Conservation (phyloP, 768 basidiomycete genomes). For the Trichaptum fuscoviolaceum region DNA sequence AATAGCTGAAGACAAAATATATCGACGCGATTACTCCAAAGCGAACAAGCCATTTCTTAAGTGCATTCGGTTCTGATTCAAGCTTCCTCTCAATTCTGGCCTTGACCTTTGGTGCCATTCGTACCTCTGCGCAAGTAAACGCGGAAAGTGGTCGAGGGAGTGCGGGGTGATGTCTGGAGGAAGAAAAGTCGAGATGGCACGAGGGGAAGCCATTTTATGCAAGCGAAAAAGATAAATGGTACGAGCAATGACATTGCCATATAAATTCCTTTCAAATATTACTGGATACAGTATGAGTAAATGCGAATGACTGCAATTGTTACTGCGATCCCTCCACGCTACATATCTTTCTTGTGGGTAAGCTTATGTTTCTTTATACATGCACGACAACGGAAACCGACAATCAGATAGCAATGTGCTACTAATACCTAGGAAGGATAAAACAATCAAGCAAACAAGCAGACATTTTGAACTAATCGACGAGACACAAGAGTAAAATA, state of each 20-base stretch:
- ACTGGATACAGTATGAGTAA: background rate
- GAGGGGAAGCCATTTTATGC: background rate
- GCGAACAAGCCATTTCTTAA: background rate
- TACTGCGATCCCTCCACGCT: background rate
- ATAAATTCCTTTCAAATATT: background rate
- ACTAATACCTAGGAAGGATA: background rate
- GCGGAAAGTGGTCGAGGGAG: background rate
- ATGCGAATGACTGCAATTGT: background rate
- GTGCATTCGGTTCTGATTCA: background rate
- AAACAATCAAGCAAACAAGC: background rate
- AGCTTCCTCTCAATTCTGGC: background rate
- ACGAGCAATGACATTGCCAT: background rate
- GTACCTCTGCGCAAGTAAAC: background rate
- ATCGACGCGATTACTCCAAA: conserved; percentile 13
- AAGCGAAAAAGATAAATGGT: conserved; percentile 2
- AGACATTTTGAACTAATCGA: background rate
- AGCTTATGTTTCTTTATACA: background rate
- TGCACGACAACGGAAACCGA: no score
- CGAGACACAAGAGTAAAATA: background rate
- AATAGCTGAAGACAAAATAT: conserved; percentile 37
- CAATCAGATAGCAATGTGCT: no score
- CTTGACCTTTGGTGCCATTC: background rate
- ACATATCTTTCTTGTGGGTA: background rate
- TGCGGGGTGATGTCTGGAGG: background rate
- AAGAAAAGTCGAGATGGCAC: background rate